Evolutionary conservation across 2,329 filamentous ascomycete species (phyloP), one percentile per base, ranked within the genome.

Genomic region (Geoglossum cookeanum): DNA sequence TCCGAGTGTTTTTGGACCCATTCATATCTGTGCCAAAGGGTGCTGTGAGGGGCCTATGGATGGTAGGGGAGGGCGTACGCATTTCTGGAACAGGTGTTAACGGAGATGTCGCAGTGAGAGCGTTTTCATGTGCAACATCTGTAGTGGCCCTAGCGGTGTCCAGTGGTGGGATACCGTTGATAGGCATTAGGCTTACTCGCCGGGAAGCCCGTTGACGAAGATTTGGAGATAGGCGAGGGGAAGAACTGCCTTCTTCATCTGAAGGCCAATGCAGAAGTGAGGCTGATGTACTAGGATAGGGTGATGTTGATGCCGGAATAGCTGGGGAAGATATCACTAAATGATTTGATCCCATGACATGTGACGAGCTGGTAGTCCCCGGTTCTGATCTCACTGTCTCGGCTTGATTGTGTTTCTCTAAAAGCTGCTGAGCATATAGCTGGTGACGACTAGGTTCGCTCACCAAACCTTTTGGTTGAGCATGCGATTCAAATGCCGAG

Each of bases 391-490:
- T 35, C 11, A 17, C 44, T n/a, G 39, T 57, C 55, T 57, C 42
- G 30, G 42, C 47, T 35, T 57, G 55, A 6, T 57, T 54, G 47
- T 57, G 55, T n/a, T 47, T 44, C 32, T 57, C 55, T 22, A 53
- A 27, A 29, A 57, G 45, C 27, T 51, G 42, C n/a, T 57, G 44
- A 6, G 55, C 55, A 17, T 57, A 51, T 3, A 57, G 42, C 17
- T 51, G 17, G 22, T 57, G 55, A 13, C 17, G 27, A n/a, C 15
- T 29, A 11, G 22, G 30, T 17, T 48, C 42, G 29, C 13, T 48
- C n/a, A 22, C 17, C 7, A 22, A 4, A 13, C 30, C 17, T 39
- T 48, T 29, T 5, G 32, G n/a, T 32, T 8, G 35, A 2, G 22
- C 22, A 5, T 32, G 55, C 11, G 39, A 27, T n/a, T 57, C 55